These are phyloP conservation scores for Fraxinus nigra DNA, from an alignment of 305 asterid species.

Conservation along the genomic window DNA sequence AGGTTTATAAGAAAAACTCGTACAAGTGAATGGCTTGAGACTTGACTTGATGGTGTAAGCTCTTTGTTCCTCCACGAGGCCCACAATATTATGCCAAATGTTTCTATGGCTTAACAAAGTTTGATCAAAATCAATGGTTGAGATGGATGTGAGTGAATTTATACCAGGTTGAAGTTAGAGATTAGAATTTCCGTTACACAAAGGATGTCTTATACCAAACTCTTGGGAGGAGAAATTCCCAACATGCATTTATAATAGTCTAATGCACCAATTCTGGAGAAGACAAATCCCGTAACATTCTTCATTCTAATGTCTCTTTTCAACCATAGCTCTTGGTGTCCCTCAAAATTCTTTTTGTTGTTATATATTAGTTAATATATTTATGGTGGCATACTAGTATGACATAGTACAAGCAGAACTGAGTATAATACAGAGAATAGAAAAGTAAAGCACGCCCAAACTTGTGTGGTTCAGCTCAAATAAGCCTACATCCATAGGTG, in stretches of 20 bases:
- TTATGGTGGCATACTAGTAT: background rate
- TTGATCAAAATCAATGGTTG: background rate
- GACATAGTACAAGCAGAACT: background rate
- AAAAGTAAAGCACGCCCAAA: background rate
- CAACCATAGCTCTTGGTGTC: background rate
- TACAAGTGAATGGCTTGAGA: background rate
- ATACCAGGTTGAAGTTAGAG: background rate
- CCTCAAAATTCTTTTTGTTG: background rate
- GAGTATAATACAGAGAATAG: background rate
- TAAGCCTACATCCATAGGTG: background rate
- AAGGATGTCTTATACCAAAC: background rate
- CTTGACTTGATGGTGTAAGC: slow-evolving; percentile 1
- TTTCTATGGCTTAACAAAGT: background rate
- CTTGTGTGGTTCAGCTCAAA: background rate
- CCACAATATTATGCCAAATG: background rate
- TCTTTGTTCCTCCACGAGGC: background rate
- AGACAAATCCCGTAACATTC: background rate
- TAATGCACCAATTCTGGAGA: background rate
- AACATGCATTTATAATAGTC: background rate
- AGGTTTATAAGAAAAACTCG: background rate
- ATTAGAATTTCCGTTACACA: background rate
- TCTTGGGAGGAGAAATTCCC: background rate
- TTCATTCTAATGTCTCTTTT: background rate
- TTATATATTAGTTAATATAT: background rate
- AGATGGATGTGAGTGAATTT: background rate